phyloP scores from a whole-genome alignment of 2,329 filamentous ascomycete genomes.

The Clarireedia monteithiana region DNA sequence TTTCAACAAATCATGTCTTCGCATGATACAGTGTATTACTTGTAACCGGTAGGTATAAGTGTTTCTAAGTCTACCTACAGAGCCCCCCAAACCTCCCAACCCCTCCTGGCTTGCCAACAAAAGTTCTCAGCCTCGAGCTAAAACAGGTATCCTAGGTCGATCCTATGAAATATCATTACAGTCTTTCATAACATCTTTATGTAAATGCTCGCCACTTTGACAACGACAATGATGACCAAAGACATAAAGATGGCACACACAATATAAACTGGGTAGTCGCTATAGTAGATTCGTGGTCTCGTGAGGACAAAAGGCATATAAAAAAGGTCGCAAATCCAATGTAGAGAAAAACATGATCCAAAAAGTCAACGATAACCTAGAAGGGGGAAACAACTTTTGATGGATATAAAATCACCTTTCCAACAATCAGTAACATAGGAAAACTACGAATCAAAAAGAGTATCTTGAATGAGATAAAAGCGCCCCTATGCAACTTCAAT shows the following conservation, averaged over 20 bases:
- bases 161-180: constrained; percentile 10
- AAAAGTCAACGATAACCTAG: constrained; percentile 26
- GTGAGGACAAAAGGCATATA: constrained; percentile 25
- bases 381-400: constrained; percentile 28
- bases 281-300: constrained; percentile 33
- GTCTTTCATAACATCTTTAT: constrained; percentile 13
- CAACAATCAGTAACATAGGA: constrained; percentile 24
- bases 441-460: constrained; percentile 22
- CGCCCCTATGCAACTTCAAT: constrained; percentile 25
- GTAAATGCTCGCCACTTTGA: constrained; percentile 12
- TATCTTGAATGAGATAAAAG: constrained; percentile 25
- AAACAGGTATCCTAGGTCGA: not conserved
- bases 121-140: not conserved
- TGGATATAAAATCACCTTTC: constrained; percentile 25
- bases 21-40: not conserved
- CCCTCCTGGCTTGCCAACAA: not conserved
- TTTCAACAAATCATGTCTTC: too few species aligned
- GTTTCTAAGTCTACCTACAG: constrained; percentile 4
- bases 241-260: constrained; percentile 18
- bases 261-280: constrained; percentile 31
- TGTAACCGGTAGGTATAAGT: constrained; percentile 1
- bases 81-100: not conserved
- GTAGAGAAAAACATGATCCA: constrained; percentile 18
- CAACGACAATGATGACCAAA: constrained; percentile 13
- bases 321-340: constrained; percentile 24